Conservation (phyloP, 1,139 yeast species). For the Suhomyces bribrorum region DNA sequence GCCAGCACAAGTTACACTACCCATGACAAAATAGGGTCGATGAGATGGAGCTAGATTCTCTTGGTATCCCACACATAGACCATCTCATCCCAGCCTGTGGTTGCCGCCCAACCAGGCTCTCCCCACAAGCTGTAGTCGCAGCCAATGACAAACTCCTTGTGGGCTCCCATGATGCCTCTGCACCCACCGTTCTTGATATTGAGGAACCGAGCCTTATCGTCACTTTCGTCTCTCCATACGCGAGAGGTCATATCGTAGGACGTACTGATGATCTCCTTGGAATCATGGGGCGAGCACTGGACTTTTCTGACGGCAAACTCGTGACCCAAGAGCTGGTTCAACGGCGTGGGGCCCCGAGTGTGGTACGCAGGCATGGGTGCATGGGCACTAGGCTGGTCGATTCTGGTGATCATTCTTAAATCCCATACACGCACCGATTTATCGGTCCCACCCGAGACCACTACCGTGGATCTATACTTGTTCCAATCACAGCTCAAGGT, state of each 20-base stretch:
- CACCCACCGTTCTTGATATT: constrained; percentile 42
- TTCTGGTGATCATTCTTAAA: constrained; percentile 60
- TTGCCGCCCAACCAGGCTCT: constrained; percentile 91
- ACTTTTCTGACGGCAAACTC: constrained; percentile 84
- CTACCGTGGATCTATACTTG: constrained; percentile 73
- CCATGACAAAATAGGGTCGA: too few relatives aligned
- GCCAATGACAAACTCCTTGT: constrained; percentile 90
- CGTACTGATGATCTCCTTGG: constrained; percentile 68
- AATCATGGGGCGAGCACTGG: constrained; percentile 86
- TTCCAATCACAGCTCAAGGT: constrained; percentile 85
- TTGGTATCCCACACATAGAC: constrained; percentile 84
- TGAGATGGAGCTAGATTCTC: constrained; percentile 22
- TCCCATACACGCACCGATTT: constrained; percentile 87
- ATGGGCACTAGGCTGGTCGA: constrained; percentile 41
- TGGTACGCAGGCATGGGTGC: constrained; percentile 45
- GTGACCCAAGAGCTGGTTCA: constrained; percentile 82
- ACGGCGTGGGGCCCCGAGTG: constrained; percentile 63
- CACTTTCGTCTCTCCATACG: constrained; percentile 77
- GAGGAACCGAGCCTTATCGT: constrained; percentile 51
- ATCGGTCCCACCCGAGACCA: constrained; percentile 92
- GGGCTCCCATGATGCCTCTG: constrained; percentile 62
- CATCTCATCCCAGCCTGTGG: constrained; percentile 97
- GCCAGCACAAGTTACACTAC: too few relatives aligned
- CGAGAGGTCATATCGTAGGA: constrained; percentile 93
- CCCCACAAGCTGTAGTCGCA: constrained; percentile 98